A percentile compares a stretch with the other conserved stretches of the same genome.
phyloP scores from a whole-genome alignment of 2,329 filamentous ascomycete genomes.

The Teratosphaeria viscida region DNA sequence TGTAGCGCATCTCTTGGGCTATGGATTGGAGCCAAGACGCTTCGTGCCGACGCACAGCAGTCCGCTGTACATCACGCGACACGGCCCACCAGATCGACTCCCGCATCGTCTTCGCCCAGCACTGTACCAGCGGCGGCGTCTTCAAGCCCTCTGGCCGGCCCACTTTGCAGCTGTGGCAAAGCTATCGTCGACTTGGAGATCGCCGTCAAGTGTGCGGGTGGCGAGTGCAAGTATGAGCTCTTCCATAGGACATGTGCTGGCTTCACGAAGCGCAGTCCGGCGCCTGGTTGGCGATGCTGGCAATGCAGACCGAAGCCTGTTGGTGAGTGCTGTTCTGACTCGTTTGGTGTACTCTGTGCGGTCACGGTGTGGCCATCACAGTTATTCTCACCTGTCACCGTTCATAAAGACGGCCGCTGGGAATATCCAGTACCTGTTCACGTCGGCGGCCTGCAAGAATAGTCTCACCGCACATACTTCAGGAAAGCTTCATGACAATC shows the following conservation, averaged over 20 bases:
- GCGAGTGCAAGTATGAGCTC: not conserved
- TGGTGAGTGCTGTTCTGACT: not conserved
- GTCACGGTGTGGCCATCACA: not conserved
- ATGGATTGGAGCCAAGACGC: not conserved
- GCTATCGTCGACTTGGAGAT: not conserved
- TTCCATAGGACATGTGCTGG: constrained; percentile 7
- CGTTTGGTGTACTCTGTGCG: not conserved
- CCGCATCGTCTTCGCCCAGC: not conserved
- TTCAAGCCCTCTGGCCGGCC: not conserved
- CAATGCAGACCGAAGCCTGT: constrained; percentile 2
- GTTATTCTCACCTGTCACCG: not conserved
- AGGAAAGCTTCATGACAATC: no score
- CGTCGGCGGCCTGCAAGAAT: not conserved
- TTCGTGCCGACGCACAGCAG: not conserved
- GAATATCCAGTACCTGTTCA: not conserved
- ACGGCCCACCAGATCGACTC: not conserved
- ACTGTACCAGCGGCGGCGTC: not conserved
- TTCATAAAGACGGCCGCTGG: not conserved
- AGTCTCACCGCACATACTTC: not conserved
- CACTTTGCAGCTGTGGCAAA: not conserved
- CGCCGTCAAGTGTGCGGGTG: constrained; percentile 1
- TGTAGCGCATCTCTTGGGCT: not conserved
- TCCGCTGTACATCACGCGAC: not conserved
- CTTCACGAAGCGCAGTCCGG: not conserved
- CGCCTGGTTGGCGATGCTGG: constrained; percentile 3